Evolutionary conservation across 1,284 basidiomycete species (phyloP).

Genomic region (Leccinum pachyderme): DNA sequence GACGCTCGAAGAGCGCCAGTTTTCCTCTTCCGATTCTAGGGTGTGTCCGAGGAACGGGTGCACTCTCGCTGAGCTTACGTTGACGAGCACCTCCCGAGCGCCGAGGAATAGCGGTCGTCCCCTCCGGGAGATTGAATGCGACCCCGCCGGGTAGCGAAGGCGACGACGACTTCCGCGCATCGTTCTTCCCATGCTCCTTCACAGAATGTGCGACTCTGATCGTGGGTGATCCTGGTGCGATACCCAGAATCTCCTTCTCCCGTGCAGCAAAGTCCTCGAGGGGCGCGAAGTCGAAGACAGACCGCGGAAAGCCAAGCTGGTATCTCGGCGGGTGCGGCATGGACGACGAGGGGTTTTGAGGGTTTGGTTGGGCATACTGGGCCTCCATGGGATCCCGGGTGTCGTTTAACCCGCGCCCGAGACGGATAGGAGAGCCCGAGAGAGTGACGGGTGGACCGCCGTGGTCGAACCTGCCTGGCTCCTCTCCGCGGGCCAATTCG

Average conservation of each 20-base stretch:
- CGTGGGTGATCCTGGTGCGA: slow-evolving; percentile 36
- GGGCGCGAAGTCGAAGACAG: slow-evolving; percentile 71
- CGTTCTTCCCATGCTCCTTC: slow-evolving; percentile 8
- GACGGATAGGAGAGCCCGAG: slow-evolving; percentile 17
- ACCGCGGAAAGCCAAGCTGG: slow-evolving; percentile 49
- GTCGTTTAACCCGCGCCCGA: slow-evolving; percentile 36
- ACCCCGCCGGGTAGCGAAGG: slow-evolving; percentile 14
- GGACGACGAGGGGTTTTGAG: slow-evolving; percentile 35
- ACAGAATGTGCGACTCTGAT: slow-evolving; percentile 25
- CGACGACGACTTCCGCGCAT: slow-evolving; percentile 8
- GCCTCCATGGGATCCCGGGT: slow-evolving; percentile 43
- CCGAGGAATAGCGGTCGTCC: slow-evolving; percentile 18
- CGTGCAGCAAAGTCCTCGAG: slow-evolving; percentile 81
- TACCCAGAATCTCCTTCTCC: slow-evolving; percentile 64
- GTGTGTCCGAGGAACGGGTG: slow-evolving; percentile 57
- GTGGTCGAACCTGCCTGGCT: slow-evolving; percentile 18
- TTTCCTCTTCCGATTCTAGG: slow-evolving; percentile 78
- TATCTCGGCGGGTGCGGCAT: slow-evolving; percentile 60
- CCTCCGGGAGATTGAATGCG: slow-evolving; percentile 23
- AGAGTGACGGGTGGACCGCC: slow-evolving; percentile 3
- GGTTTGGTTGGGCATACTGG: slow-evolving; percentile 17
- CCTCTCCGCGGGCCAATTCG: slow-evolving; percentile 41
- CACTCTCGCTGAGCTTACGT: slow-evolving; percentile 82
- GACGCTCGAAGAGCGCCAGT: slow-evolving; percentile 87
- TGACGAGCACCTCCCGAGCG: slow-evolving; percentile 52